Percentiles rank a stretch among this genome's conserved stretches.
phyloP scores from a whole-genome alignment of 83 land plant genomes.

The Isoetes engelmannii region DNA sequence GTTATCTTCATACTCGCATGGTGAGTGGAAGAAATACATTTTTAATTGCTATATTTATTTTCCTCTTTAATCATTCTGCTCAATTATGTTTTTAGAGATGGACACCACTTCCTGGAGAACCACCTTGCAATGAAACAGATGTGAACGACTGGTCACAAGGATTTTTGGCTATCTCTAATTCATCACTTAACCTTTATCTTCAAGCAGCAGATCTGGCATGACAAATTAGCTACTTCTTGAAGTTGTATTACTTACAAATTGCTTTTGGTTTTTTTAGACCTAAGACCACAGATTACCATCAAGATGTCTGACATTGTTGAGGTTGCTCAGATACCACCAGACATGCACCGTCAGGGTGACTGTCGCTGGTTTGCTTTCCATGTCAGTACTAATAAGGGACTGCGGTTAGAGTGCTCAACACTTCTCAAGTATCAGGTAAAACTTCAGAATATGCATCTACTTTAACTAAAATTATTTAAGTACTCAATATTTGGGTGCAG shows the following conservation, averaged over 20 bases:
- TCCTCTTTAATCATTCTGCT: background rate
- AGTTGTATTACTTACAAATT: background rate
- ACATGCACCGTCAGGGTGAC: slow-evolving; percentile 1
- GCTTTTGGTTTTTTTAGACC: background rate
- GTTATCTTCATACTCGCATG: background rate
- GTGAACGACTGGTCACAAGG: slow-evolving; percentile 7
- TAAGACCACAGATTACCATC: background rate
- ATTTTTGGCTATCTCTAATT: slow-evolving; percentile 2
- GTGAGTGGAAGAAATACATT: background rate
- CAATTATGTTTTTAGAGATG: background rate
- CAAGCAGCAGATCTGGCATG: slow-evolving; percentile 3
- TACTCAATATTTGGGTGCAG: background rate
- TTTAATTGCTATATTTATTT: background rate
- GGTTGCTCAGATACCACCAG: slow-evolving; percentile 1
- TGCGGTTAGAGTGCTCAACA: slow-evolving; percentile 8
- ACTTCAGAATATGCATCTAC: background rate
- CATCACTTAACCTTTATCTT: background rate
- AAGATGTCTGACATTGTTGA: background rate
- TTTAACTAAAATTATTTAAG: background rate
- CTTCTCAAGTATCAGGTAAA: background rate
- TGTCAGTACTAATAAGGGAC: background rate
- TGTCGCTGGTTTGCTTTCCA: slow-evolving; percentile 7
- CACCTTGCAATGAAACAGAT: background rate
- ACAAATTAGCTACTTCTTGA: background rate
- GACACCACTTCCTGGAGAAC: slow-evolving; percentile 9